Percentiles rank a stretch among this genome's conserved stretches.
phyloP scores from a whole-genome alignment of 2,329 filamentous ascomycete genomes.

The Apiospora malaysiana region DNA sequence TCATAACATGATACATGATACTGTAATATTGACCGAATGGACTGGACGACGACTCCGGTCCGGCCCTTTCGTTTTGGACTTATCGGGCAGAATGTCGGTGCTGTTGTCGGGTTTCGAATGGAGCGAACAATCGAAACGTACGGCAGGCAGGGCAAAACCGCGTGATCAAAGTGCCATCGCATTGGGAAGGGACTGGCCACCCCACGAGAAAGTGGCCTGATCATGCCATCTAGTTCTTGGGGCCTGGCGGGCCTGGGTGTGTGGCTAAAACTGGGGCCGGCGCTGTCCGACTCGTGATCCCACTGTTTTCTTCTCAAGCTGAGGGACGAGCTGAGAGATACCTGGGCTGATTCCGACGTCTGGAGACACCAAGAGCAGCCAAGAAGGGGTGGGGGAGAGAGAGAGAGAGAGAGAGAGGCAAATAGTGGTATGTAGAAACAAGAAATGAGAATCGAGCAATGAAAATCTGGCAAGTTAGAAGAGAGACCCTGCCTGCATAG shows the following conservation, averaged over 20 bases:
- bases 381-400: too few species aligned
- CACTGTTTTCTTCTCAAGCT: not conserved
- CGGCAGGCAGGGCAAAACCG: not conserved
- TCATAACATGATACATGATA: conserved; percentile 2
- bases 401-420: too few species aligned
- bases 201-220: too few species aligned
- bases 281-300: not conserved
- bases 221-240: too few species aligned
- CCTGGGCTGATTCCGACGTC: too few species aligned
- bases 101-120: not conserved
- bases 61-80: not conserved
- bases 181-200: not conserved
- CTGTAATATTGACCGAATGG: not conserved
- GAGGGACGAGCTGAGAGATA: not conserved
- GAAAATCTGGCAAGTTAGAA: too few species aligned
- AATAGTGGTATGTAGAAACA: too few species aligned
- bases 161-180: not conserved
- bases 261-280: conserved; percentile 11
- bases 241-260: too few species aligned
- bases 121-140: not conserved
- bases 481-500: too few species aligned
- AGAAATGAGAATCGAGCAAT: too few species aligned
- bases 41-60: not conserved
- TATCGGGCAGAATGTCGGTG: conserved; percentile 15
- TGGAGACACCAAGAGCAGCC: too few species aligned